Conservation (phyloP, 2,329 filamentous ascomycete genomes). For the Fusarium neocosmosporiellum region DNA sequence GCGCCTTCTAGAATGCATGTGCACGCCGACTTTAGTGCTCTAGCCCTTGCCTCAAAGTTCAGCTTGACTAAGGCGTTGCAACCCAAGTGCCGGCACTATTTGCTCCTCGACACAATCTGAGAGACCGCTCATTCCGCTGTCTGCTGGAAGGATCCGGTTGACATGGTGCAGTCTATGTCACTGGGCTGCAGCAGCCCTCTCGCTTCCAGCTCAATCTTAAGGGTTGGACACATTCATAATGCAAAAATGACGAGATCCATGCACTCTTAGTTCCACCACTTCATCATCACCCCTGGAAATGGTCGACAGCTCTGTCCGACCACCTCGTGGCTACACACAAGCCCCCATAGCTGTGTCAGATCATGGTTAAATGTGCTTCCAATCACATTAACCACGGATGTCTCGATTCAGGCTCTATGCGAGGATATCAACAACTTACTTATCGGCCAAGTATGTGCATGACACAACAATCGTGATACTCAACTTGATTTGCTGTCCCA, state of each 20-base stretch:
- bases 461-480: neutral
- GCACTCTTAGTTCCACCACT: slow-evolving; percentile 37
- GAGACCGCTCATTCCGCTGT: slow-evolving; percentile 5
- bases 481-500: neutral
- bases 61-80: slow-evolving; percentile 26
- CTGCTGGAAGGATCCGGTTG: neutral
- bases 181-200: slow-evolving; percentile 16
- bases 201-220: slow-evolving; percentile 16
- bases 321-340: slow-evolving; percentile 8
- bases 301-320: slow-evolving; percentile 18
- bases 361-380: slow-evolving; percentile 27
- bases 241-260: slow-evolving; percentile 43
- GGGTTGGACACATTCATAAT: slow-evolving; percentile 16
- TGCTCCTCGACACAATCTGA: neutral
- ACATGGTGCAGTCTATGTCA: slow-evolving; percentile 3
- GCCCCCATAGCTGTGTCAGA: slow-evolving; percentile 19
- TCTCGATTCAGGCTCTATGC: slow-evolving; percentile 30
- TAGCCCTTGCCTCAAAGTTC: slow-evolving; percentile 23
- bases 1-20: slow-evolving; percentile 31
- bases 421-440: slow-evolving; percentile 9
- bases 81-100: slow-evolving; percentile 24
- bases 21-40: slow-evolving; percentile 1
- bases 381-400: slow-evolving; percentile 10
- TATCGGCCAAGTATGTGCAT: slow-evolving; percentile 3
- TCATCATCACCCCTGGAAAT: slow-evolving; percentile 29